Evolutionary conservation across 2,329 filamentous ascomycete genomes (phyloP), one percentile per base, ranked within the genome.

Genomic region (Karstenula rhodostoma): DNA sequence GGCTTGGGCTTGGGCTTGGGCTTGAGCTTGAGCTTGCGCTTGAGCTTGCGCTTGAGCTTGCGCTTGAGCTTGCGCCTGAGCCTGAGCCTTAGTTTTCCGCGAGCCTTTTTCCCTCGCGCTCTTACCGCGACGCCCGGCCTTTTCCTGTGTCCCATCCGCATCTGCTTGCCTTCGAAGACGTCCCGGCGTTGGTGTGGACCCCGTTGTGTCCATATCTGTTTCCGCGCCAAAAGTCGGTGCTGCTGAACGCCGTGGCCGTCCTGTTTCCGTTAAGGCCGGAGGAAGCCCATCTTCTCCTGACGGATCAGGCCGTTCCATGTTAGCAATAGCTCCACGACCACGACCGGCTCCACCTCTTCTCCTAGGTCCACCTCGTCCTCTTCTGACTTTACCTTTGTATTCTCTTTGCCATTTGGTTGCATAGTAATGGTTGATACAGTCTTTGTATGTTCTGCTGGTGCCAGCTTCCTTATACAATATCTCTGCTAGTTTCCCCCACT

Each of bases 391-490:
- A 72, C 92, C 90, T 74, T 94, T 93, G 62, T 94, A 88, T 63
- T 91, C 89, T 44, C 88, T 85, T 49, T 88, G 84, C 79, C 90
- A 90, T 79, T 88, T 95, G 73, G 90, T 91, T 63, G 91, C 84
- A 76, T 95, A 95, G 78, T 95, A 95, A 76, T 94, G 93, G 73
- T 93, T 90, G 67, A 95, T 95, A 76, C 90, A 93, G 49, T 91
- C 87, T 65, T 90, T 89, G 77, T 92, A 93, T 69, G 91, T 88
- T 25, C 91, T 87, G 32, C 85, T 83, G 0, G 86, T 85, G 6
- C 74, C 74, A 44, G 72, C 71, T 51, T 77, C 73, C 60, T 77
- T 76, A 57, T 75, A 71, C 19, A 94, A 79, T 25, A 84, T 83
- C 60, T 90, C 87, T 5, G 91, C 90, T 59, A 95, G 88, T 68